Conservation (phyloP, 768 basidiomycete species). For the Boletus vermiculosoides region DNA sequence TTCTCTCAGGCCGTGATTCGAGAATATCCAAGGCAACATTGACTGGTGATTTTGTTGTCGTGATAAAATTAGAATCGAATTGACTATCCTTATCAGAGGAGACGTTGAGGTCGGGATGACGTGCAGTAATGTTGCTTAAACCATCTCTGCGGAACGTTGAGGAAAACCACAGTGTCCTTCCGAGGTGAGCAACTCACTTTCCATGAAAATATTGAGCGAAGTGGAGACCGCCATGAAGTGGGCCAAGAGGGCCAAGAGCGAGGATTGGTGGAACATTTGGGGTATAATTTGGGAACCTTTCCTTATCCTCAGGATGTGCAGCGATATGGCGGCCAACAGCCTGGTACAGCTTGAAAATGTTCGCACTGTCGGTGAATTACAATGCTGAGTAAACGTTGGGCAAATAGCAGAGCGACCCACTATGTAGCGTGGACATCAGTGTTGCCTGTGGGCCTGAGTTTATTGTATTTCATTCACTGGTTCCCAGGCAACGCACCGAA, state of each 20-base stretch:
- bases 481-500: constrained; percentile 52
- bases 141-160: constrained; percentile 54
- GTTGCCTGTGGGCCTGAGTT: constrained; percentile 51
- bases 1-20: constrained; percentile 45
- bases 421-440: constrained; percentile 60
- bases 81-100: constrained; percentile 6
- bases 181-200: constrained; percentile 40
- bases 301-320: constrained; percentile 48
- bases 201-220: constrained; percentile 87
- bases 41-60: constrained; percentile 46
- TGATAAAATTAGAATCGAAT: constrained; percentile 45
- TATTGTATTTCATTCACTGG: neutral
- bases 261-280: constrained; percentile 55
- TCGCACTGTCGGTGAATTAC: constrained; percentile 44
- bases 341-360: constrained; percentile 76
- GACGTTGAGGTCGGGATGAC: constrained; percentile 63
- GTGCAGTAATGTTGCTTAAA: constrained; percentile 53
- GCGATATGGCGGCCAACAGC: constrained; percentile 59
- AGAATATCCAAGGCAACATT: constrained; percentile 60
- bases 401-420: constrained; percentile 35
- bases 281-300: constrained; percentile 64
- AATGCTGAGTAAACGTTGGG: neutral
- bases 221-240: constrained; percentile 68
- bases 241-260: constrained; percentile 59
- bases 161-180: neutral